Base-by-base conservation (phyloP, 768 basidiomycete species). In the Cystoderma amianthinum region DNA sequence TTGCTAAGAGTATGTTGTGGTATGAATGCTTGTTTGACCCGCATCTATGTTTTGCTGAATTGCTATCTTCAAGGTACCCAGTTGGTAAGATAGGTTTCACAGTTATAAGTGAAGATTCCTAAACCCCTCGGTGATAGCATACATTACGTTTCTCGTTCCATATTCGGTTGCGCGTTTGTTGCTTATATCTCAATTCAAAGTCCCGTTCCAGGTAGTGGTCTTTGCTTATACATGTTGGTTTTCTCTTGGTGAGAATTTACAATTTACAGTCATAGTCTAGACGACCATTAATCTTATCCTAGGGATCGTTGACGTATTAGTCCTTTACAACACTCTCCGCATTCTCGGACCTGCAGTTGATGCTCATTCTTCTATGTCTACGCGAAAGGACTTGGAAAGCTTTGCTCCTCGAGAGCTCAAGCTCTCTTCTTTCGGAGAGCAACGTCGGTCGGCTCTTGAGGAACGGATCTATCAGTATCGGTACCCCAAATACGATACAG, bases 1-100 rank as follows among this genome's bases (percentile, higher is more conserved):
- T 89, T 39, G 72, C 80, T 19, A 66, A 72, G 45, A 78, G 73
- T 43, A 82, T 86, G 80, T 63, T 85, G 34, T 87, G 82, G 85
- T 85, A 48, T 42, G 74, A 57, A 21, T 23, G 51, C 4, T 15
- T 25, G 18, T 3, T 32, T 22, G 44, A 24, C 24, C 10, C 21
- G 21, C 39, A 19, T 42, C 21, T 25, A 19, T 38, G 23, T n/a
- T 32, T 19, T 19, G 12, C 24, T 46, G 36, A 21, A 21, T 36
- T 42, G 43, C 44, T 44, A 12, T 54, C 28, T 41, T 28, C 10
- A 48, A 82, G 79, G 78, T 80, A 74, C 53, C 80, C 79, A 16
- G 52, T 78, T 39, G 74, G 80, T 81, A 44, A 57, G 72, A 36
- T 15, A 5, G 7, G 12, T 10, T 37, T 40, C 11, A 19, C 3